These are phyloP conservation scores for Pogostemon cablin DNA, from an alignment of 257 asterid genomes.

Conservation along the genomic window DNA sequence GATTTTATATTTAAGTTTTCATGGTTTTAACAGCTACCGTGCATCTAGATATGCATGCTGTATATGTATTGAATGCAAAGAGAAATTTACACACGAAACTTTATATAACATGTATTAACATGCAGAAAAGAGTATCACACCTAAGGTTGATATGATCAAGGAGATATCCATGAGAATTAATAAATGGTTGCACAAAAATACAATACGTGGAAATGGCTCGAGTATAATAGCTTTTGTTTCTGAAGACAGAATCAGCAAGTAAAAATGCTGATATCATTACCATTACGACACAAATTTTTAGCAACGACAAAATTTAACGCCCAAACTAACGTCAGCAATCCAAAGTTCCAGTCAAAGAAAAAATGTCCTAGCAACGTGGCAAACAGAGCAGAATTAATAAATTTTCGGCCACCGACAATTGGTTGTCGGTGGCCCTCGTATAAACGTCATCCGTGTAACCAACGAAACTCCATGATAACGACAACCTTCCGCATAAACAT, in stretches of 20 bases:
- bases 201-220: background rate
- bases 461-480: background rate
- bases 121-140: background rate
- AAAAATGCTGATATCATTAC: constrained; percentile 1
- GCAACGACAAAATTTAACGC: constrained; percentile 28
- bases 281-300: constrained; percentile 8
- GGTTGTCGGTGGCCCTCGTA: background rate
- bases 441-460: background rate
- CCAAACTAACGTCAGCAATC: constrained; percentile 10
- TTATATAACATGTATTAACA: background rate
- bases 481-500: constrained; percentile 1
- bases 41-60: background rate
- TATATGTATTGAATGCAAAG: background rate
- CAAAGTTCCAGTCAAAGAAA: constrained; percentile 18
- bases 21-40: background rate
- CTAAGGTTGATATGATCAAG: background rate
- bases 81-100: constrained; percentile 8
- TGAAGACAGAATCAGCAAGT: constrained; percentile 10
- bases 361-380: background rate
- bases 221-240: constrained; percentile 3
- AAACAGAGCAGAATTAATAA: constrained; percentile 7
- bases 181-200: constrained; percentile 13
- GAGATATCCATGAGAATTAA: constrained; percentile 12
- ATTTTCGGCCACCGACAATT: constrained; percentile 11
- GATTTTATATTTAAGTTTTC: constrained; percentile 1